Evolutionary conservation across 495 filamentous ascomycete species (phyloP), one percentile per base, ranked within the genome.

Genomic region (Penicillium chermesinum): DNA sequence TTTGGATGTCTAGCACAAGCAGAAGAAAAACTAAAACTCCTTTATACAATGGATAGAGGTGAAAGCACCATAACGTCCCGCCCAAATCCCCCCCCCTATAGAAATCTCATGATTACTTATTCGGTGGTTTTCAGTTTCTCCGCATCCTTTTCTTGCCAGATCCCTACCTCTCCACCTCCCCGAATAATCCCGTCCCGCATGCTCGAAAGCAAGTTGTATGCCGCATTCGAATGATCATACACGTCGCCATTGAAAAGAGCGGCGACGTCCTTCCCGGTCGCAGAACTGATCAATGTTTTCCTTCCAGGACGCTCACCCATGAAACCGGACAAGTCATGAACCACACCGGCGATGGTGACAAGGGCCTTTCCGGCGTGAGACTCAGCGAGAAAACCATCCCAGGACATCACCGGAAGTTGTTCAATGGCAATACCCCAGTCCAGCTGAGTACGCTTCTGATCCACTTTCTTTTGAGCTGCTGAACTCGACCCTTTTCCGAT

Each of bases 391-490:
- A 86, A 95, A 49, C 91, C 87, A 47, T 95, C 89, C 84, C 89
- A 96, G 65, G 85, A 80, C 60, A 95, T 79, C 48, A 94, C 89
- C n/a, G 90, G 90, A 1, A 96, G 78, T 51, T 88, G 80, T 53
- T 93, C 86, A 18, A 96, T 80, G 45, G 90, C 88, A 47, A 84
- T 76, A 66, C 90, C 90, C 90, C 90, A 96, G 73, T 95, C 87
- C 25, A 95, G 80, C 48, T 76, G 82, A 42, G 83, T 55, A 53
- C 90, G 86, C 75, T 89, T 87, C 69, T 89, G 87, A 68, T 96
- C 89, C 48, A 96, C 79, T 74, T 94, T 95, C 85, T 96, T 96
- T 75, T 96, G 90, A 83, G 67, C 69, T 95, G 90, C 70, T 96
- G 89, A 25, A 95, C 74, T 56, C 90, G 86, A 4, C 55, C 90